These are phyloP conservation scores for Sanguinoderma infundibulare DNA, from an alignment of 1,284 basidiomycete species.

Conservation along the genomic window DNA sequence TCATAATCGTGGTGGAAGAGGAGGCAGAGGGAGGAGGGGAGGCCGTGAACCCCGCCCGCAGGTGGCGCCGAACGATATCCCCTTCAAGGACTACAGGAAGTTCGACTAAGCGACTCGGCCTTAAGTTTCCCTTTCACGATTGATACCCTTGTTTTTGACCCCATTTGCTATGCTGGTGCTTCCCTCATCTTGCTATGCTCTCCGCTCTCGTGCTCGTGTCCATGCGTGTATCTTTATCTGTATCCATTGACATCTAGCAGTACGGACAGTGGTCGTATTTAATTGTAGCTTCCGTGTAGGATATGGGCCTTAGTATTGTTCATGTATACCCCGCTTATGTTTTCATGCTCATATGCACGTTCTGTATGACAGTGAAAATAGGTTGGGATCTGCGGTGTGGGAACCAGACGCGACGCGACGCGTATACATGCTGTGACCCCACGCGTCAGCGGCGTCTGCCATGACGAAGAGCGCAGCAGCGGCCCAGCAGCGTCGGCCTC, in stretches of 20 bases:
- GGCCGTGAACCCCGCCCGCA: constrained; percentile 7
- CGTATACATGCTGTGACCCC: constrained; percentile 11
- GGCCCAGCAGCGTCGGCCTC: neutral
- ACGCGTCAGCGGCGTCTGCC: constrained; percentile 19
- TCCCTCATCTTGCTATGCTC: neutral
- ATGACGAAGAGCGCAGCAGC: neutral
- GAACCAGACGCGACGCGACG: constrained; percentile 2
- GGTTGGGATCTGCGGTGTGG: neutral
- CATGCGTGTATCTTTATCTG: neutral
- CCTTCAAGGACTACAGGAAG: constrained; percentile 30
- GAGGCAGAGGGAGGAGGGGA: neutral
- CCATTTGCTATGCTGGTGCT: neutral
- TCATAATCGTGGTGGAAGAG: constrained; percentile 7
- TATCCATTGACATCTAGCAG: neutral
- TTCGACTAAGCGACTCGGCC: constrained; percentile 15
- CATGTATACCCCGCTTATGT: neutral
- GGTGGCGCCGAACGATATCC: constrained; percentile 11
- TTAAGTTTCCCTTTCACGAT: neutral
- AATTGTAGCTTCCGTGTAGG: neutral
- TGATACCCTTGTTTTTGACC: neutral
- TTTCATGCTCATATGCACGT: neutral
- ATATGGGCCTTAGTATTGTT: neutral
- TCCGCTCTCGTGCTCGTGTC: neutral
- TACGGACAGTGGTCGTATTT: neutral
- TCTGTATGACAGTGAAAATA: neutral